Evolutionary conservation across 495 filamentous ascomycete genomes (phyloP).

Genomic region (Penicillium bovifimosum): DNA sequence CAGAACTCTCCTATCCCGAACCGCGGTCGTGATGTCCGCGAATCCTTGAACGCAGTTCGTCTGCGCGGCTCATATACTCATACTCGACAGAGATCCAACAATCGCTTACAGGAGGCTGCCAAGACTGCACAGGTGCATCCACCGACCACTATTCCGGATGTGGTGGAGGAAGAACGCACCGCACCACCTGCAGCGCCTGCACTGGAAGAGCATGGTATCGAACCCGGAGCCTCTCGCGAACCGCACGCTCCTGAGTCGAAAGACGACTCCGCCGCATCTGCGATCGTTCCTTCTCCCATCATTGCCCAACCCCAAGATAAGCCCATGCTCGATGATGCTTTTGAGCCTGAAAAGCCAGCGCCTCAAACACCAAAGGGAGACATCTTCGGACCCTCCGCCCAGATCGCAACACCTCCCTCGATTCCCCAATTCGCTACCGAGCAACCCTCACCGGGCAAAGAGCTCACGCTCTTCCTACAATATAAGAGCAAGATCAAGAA

Average conservation of each 20-base stretch:
- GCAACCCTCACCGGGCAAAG: slow-evolving; percentile 73
- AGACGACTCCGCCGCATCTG: slow-evolving; percentile 16
- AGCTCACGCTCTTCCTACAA: slow-evolving; percentile 92
- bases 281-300: slow-evolving; percentile 18
- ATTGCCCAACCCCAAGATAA: slow-evolving; percentile 35
- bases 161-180: slow-evolving; percentile 42
- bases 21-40: slow-evolving; percentile 77
- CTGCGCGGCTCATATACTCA: slow-evolving; percentile 64
- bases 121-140: slow-evolving; percentile 42
- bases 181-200: slow-evolving; percentile 26
- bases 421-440: slow-evolving; percentile 55
- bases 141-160: slow-evolving; percentile 62
- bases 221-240: slow-evolving; percentile 23
- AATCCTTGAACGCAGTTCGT: slow-evolving; percentile 89
- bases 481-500: slow-evolving; percentile 97
- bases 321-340: slow-evolving; percentile 33
- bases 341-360: slow-evolving; percentile 44
- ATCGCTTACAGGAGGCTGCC: slow-evolving; percentile 50
- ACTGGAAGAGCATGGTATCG: slow-evolving; percentile 28
- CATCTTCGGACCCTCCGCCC: slow-evolving; percentile 18
- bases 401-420: slow-evolving; percentile 37
- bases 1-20: slow-evolving; percentile 88
- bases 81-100: slow-evolving; percentile 54
- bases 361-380: slow-evolving; percentile 35
- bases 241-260: neutral